Evolutionary conservation across 1,284 basidiomycete genomes (phyloP), one percentile per base, ranked within the genome.

Genomic region (Marasmius fiardii): DNA sequence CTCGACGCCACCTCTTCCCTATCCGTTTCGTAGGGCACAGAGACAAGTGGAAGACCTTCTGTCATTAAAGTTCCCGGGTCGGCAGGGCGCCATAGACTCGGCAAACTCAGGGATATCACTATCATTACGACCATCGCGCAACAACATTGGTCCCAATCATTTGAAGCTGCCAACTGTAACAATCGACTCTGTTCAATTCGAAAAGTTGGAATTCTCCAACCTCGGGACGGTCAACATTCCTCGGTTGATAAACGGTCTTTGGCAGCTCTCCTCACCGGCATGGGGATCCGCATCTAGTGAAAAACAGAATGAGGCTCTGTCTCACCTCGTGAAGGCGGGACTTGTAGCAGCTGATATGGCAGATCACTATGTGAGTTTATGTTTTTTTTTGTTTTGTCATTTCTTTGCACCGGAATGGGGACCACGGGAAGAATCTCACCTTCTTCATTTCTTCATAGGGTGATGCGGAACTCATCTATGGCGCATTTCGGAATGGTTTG

Each of bases 251-350:
- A 74, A 72, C 37, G 78, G 78, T 12, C 70, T 81, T 5, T 81
- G 78, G 78, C 78, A 80, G 61, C 69, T 81, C 37, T 78, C 77
- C 41, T 74, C 71, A 62, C 74, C 75, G 18, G 77, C 77, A 14
- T 81, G 78, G 78, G 78, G 78, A n/a, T 74, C 74, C 41, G 75
- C 77, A 1, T 71, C 77, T 1, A 70, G 71, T 20, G 56, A 68
- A 37, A 74, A 71, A 58, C 72, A 79, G 41, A 71, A 73, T 34
- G 63, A 64, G 6, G 71, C 75, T 51, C 75, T 80, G 72, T 65
- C 63, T 26, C 67, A 67, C 20, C 72, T 76, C 59, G 70, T 72
- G 33, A 67, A 72, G 43, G 68, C 69, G n/a, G 78, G 78, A 16
- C 77, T 73, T 34, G 51, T 56, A 20, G 59, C 59, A 11, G 50